These are phyloP conservation scores for Chromosphaera perkinsii DNA, from an alignment of 208 protist genomes.

Conservation along the genomic window DNA sequence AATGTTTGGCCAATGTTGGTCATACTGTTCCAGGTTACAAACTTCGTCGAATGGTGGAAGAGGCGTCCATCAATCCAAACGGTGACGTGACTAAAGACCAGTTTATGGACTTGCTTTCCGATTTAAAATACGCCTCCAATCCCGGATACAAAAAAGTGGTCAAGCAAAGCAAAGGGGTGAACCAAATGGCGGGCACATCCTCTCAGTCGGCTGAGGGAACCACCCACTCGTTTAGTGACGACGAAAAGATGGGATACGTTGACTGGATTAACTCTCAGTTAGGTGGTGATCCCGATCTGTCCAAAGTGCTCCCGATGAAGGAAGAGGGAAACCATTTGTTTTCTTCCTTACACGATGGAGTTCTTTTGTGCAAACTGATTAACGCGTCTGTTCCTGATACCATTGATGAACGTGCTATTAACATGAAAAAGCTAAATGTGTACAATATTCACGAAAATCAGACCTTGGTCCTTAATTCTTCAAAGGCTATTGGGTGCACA, in stretches of 20 bases:
- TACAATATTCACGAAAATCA: constrained; percentile 72
- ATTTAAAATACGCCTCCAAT: neutral
- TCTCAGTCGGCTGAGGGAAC: constrained; percentile 27
- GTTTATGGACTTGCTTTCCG: constrained; percentile 42
- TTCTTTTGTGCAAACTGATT: constrained; percentile 71
- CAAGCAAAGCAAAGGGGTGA: constrained; percentile 5
- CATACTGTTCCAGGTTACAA: constrained; percentile 30
- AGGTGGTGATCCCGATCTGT: constrained; percentile 52
- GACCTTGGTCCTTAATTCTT: constrained; percentile 62
- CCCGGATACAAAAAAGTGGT: constrained; percentile 24
- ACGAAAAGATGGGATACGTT: constrained; percentile 53
- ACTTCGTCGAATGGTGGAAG: constrained; percentile 52
- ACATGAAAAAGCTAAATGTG: constrained; percentile 59
- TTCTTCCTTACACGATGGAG: constrained; percentile 43
- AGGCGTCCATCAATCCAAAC: constrained; percentile 43
- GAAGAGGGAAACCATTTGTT: constrained; percentile 44
- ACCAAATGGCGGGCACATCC: neutral
- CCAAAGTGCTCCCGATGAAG: constrained; percentile 15
- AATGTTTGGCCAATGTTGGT: constrained; percentile 1
- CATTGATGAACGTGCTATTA: constrained; percentile 73
- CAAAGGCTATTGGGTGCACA: constrained; percentile 69
- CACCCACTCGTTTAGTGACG: constrained; percentile 53
- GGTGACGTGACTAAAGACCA: constrained; percentile 49
- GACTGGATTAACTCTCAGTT: constrained; percentile 60
- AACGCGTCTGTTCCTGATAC: constrained; percentile 68